Conservation (phyloP, 192 early-diverging fungal species). For the Coemansia sp. region DNA sequence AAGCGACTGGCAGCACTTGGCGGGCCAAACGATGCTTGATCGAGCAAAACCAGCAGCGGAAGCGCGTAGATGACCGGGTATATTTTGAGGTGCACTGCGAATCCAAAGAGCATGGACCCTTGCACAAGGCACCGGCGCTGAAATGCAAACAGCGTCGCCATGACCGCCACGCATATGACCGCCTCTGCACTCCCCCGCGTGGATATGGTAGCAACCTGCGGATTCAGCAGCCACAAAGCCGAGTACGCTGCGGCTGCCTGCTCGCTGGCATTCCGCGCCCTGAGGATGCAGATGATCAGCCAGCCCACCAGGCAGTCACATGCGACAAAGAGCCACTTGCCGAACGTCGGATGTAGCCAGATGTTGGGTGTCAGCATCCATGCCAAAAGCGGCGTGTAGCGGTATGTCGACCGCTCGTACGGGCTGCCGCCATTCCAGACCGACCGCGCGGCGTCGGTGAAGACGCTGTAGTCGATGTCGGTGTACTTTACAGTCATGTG, state of each 20-base stretch:
- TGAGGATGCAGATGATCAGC: conserved; percentile 52
- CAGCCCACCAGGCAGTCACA: conserved; percentile 77
- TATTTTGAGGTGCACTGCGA: conserved; percentile 95
- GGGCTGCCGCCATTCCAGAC: conserved; percentile 72
- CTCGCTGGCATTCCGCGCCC: conserved; percentile 56
- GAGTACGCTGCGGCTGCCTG: conserved; percentile 52
- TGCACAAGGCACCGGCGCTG: conserved; percentile 48
- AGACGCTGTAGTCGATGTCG: conserved; percentile 96
- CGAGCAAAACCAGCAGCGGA: conserved; percentile 68
- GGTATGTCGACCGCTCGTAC: conserved; percentile 88
- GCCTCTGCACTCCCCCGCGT: conserved; percentile 93
- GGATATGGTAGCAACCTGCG: conserved; percentile 94
- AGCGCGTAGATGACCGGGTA: conserved; percentile 95
- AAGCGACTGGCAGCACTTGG: background rate
- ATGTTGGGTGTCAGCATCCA: conserved; percentile 83
- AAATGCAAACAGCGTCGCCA: conserved; percentile 71
- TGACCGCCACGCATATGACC: conserved; percentile 71
- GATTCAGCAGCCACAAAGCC: conserved; percentile 86
- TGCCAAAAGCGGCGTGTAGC: conserved; percentile 96
- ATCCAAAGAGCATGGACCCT: conserved; percentile 73
- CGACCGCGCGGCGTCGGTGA: conserved; percentile 86
- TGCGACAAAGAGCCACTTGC: conserved; percentile 87
- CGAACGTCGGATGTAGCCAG: conserved; percentile 67
- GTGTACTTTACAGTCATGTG: conserved; percentile 94
- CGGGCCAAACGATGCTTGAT: conserved; percentile 8